Evolutionary conservation across 2,329 filamentous ascomycete genomes (phyloP), one percentile per base, ranked within the genome.

Genomic region (Hortaea sp.): DNA sequence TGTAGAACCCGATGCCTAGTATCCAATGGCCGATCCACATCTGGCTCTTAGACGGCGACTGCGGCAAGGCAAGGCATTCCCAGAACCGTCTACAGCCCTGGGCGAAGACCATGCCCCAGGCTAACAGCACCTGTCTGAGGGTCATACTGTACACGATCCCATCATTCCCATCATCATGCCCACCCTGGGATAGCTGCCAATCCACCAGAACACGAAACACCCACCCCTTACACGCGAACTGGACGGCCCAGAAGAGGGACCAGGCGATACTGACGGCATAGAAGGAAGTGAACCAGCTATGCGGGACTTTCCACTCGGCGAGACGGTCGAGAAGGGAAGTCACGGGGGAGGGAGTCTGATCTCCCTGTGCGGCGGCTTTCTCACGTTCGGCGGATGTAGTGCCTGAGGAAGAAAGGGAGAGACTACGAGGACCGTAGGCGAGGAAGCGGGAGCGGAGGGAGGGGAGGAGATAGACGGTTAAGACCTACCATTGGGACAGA

Each of bases 1-100:
- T 59, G 65, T 98, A 98, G 66, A 86, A 97, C 7, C 69, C 66
- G 42, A 92, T 65, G 0, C 88, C 92, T 37, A 95, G 64, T 11
- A 83, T 53, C 82, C 88, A 97, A 62, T 95, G 85, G 11, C 82
- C 77, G 51, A 89, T 67, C 79, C 83, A 88, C 90, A 98, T 98
- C 46, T 72, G 78, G 12, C 87, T 86, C 20, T 74, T 74, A 3
- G 82, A 86, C 4, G 81, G 75, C 60, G 78, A 11, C 7, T 27
- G 84, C 43, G 75, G 69, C 20, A 92, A 74, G 38, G 67, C 66
- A 38, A 82, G 58, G 56, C 81, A 85, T 68, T 97, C 92, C 55
- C 82, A 84, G 35, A 95, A 68, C 43, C 92, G 79, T 51, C 90
- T 78, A 6, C 66, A 63, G 37, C 83, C 85, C 65, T 97, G 92